A percentile compares a stretch with the other conserved stretches of the same genome.
These are phyloP conservation scores for Pachysandra terminalis DNA, from an alignment of 164 flowering plant genomes.

Conservation along the genomic window DNA sequence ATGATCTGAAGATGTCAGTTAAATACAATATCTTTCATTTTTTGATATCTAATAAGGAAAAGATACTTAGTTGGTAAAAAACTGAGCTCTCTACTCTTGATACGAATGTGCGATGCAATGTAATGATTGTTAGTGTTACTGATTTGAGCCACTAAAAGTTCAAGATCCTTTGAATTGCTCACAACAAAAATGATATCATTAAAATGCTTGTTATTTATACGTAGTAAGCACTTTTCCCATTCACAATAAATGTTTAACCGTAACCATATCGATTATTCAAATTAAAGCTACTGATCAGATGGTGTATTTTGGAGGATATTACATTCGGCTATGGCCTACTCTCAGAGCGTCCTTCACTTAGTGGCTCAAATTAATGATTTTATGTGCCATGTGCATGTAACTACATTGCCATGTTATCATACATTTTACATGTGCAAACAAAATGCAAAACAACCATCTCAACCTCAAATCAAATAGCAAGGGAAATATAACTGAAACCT, in stretches of 20 bases:
- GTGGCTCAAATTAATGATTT: background rate
- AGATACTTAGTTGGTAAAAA: background rate
- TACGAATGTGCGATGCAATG: background rate
- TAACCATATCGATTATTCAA: no score
- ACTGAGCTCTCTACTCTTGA: background rate
- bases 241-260: background rate
- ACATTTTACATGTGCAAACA: background rate
- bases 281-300: background rate
- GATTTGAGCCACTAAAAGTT: background rate
- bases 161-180: background rate
- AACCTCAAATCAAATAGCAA: background rate
- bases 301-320: background rate
- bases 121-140: background rate
- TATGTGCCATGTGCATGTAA: background rate
- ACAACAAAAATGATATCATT: background rate
- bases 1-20: conserved; percentile 19
- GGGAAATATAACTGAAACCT: conserved; percentile 5
- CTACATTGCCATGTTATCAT: background rate
- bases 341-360: background rate
- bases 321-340: background rate
- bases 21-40: background rate
- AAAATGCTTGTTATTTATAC: background rate
- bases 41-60: background rate
- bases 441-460: conserved; percentile 1
- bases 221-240: background rate